Evolutionary conservation across 257 asterid genomes (phyloP).

Genomic region (Salvia hispanica): DNA sequence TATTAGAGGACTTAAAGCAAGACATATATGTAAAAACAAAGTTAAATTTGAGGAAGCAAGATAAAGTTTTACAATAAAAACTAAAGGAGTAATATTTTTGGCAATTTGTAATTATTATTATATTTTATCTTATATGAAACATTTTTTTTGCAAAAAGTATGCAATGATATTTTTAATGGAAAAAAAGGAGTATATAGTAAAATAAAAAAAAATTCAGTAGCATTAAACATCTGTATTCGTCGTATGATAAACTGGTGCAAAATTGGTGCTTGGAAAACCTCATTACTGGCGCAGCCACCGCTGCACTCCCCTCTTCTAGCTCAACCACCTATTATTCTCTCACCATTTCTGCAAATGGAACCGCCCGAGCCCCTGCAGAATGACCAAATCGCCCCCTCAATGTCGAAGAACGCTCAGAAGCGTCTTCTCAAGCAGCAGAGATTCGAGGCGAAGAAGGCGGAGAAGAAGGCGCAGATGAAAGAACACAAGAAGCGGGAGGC

Average conservation of each 20-base stretch:
- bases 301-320: constrained; percentile 23
- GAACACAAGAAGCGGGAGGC: constrained; percentile 70
- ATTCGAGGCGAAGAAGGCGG: constrained; percentile 79
- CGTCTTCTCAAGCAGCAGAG: constrained; percentile 74
- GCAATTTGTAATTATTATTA: no score
- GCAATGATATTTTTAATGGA: no score
- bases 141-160: no score
- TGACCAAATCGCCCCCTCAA: constrained; percentile 41
- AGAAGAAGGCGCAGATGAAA: constrained; percentile 71
- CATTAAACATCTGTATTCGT: background rate
- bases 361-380: constrained; percentile 42
- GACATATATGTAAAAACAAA: no score
- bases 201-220: no score
- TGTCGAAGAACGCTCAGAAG: constrained; percentile 83
- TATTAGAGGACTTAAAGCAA: no score
- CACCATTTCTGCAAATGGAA: constrained; percentile 27
- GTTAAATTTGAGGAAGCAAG: no score
- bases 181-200: no score
- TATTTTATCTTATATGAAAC: no score
- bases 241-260: constrained; percentile 34
- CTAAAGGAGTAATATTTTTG: no score
- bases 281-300: constrained; percentile 28
- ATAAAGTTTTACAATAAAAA: no score
- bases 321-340: background rate
- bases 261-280: constrained; percentile 24